Base-by-base conservation (phyloP, 1,284 basidiomycete species). In the Austroboletus niveus region DNA sequence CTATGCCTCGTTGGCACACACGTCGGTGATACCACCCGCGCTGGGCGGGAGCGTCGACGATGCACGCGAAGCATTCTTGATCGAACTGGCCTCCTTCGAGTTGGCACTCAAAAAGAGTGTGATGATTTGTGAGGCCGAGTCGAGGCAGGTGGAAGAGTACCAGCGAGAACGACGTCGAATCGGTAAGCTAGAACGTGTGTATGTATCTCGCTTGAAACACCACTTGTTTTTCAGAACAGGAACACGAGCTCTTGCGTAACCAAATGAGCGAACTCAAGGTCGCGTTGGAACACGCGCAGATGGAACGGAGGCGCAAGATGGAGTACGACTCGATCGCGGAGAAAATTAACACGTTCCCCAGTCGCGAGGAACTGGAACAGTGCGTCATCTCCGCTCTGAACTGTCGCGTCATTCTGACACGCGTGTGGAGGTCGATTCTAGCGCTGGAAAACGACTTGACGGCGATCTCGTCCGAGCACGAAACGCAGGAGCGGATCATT, bases 311-410 rank as follows among this genome's bases (percentile, higher is more conserved):
- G 54, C 78, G 83, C 52, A 92, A 89, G 72, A 88, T 91, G 59
- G 89, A 92, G 61, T 92, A 92, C 63, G 89, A 92, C 70, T 72
- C 79, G 43, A 79, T 92, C 44, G 80, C 89, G 4, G 89, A 92
- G 71, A 89, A 85, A 65, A 82, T 91, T 43, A 89, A 90, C 60
- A 79, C 80, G n/a, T 70, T 91, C 4, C 87, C 89, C 2, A 84
- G 75, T 57, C 75, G 89, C 49, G 81, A 84, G 14, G 89, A 92
- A 59, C 74, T 91, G 15, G 82, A 86, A 59, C 76, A 75, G 89
- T 89, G 60, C 62, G 80, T 77, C 17, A 34, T 30, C 48, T 17
- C 11, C n/a, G 76, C 43, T 31, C 36, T 11, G 39, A 38, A 43
- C 22, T 15, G 46, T 20, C 42, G 30, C 10, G 20, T 14, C 7